Evolutionary conservation across 768 basidiomycete genomes (phyloP), one percentile per base, ranked within the genome.

Genomic region (Auricularia sp.): DNA sequence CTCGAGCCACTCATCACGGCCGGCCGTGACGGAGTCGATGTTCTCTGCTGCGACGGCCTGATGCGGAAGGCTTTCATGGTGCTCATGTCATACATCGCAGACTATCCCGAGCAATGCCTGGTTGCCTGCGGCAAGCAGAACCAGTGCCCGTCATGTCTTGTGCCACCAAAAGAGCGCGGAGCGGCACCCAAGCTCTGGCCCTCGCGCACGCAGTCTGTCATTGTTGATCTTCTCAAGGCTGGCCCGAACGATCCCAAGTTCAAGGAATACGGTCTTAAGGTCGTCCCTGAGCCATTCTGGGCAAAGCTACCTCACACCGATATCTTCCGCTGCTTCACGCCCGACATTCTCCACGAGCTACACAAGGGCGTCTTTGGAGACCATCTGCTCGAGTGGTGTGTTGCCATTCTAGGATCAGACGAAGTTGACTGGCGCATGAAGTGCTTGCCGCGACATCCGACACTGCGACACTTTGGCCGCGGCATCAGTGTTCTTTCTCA

Each of bases 311-410:
- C n/a, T n/a, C n/a, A n/a, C n/a, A n/a, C n/a, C n/a, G n/a, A n/a
- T n/a, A n/a, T n/a, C n/a, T n/a, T n/a, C 80, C 78, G 0, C 74
- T 72, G 65, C 16, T 65, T 83, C 39, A 78, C 76, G 0, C 74
- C 77, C 21, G 71, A 80, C 70, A 58, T 80, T 29, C 75, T 82
- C 16, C 81, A 84, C 66, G 79, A 81, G 67, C 70, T 83, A 0
- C 75, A 81, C 70, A 78, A 83, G 66, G 81, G 81, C 0, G 65
- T 80, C 3, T 78, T 81, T 73, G 79, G 79, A 62, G 76, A 80
- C 60, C 80, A 81, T 61, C 61, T 78, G 2, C 71, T 75, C 1
- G 72, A 69, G 5, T 81, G 80, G 80, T 72, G 68, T 23, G 54
- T 8, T 18, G 14, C 34, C 3, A 21, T 69, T 2, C 29, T 67